These are phyloP conservation scores for Aspergillus olivimuriae DNA, from an alignment of 495 filamentous ascomycete species.

Conservation along the genomic window DNA sequence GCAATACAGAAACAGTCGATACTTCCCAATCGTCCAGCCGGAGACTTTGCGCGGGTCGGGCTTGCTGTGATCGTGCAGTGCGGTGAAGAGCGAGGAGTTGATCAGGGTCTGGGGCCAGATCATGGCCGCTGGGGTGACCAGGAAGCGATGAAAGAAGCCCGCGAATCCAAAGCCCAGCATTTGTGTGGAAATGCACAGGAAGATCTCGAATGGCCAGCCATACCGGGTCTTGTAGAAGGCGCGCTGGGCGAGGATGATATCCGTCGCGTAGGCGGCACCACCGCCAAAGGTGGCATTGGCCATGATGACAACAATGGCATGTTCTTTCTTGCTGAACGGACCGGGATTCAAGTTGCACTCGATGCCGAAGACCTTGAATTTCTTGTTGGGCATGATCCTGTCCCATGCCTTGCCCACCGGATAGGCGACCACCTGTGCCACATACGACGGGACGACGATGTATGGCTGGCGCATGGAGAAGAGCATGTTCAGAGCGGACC, in stretches of 20 bases:
- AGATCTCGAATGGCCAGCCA: slow-evolving; percentile 59
- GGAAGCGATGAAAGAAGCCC: slow-evolving; percentile 58
- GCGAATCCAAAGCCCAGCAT: slow-evolving; percentile 67
- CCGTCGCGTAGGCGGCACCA: slow-evolving; percentile 38
- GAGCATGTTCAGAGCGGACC: slow-evolving; percentile 61
- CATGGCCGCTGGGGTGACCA: slow-evolving; percentile 61
- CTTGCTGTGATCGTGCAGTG: slow-evolving; percentile 59
- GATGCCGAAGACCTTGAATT: slow-evolving; percentile 48
- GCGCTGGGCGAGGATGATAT: slow-evolving; percentile 27
- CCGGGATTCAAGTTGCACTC: slow-evolving; percentile 59
- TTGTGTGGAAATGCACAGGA: slow-evolving; percentile 64
- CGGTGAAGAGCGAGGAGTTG: slow-evolving; percentile 59
- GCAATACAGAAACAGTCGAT: slow-evolving; percentile 58
- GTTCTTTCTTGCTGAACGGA: slow-evolving; percentile 72
- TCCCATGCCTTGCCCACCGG: slow-evolving; percentile 57
- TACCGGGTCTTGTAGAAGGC: slow-evolving; percentile 63
- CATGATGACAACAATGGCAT: slow-evolving; percentile 71
- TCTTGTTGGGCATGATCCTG: slow-evolving; percentile 43
- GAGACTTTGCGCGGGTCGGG: slow-evolving; percentile 51
- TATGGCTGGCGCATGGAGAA: slow-evolving; percentile 62
- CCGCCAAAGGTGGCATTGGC: slow-evolving; percentile 40
- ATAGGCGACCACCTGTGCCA: slow-evolving; percentile 66
- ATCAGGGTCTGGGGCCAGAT: slow-evolving; percentile 68
- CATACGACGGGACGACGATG: slow-evolving; percentile 61
- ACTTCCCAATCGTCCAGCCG: slow-evolving; percentile 61